Evolutionary conservation across 1,284 basidiomycete genomes (phyloP).

Genomic region (Sphaerobolus stellatus): DNA sequence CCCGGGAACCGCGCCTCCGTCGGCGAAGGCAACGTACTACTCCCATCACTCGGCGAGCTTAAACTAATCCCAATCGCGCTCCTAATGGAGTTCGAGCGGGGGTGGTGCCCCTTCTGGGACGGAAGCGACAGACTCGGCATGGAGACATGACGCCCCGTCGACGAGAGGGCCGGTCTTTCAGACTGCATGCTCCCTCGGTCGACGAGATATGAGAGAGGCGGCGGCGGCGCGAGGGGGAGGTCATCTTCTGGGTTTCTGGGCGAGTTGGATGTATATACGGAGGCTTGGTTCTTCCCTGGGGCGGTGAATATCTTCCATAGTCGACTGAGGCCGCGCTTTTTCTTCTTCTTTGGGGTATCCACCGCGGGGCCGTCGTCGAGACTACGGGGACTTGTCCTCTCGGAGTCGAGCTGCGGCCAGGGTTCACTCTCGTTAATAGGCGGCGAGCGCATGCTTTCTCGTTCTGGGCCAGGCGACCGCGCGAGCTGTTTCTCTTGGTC

Average conservation of each 20-base stretch:
- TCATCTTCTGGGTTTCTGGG: slow-evolving; percentile 59
- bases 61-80: slow-evolving; percentile 58
- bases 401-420: slow-evolving; percentile 11
- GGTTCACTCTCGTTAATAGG: slow-evolving; percentile 45
- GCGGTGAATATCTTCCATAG: slow-evolving; percentile 80
- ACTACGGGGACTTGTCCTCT: slow-evolving; percentile 48
- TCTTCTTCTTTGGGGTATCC: slow-evolving; percentile 46
- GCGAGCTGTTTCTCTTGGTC: slow-evolving; percentile 56
- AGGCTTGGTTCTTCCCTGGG: slow-evolving; percentile 31
- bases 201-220: slow-evolving; percentile 81
- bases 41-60: slow-evolving; percentile 60
- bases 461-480: slow-evolving; percentile 44
- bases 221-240: slow-evolving; percentile 77
- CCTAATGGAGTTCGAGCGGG: slow-evolving; percentile 52
- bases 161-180: slow-evolving; percentile 22
- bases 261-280: slow-evolving; percentile 30
- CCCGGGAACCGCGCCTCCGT: slow-evolving; percentile 44
- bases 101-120: slow-evolving; percentile 11
- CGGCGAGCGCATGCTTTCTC: slow-evolving; percentile 40
- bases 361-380: slow-evolving; percentile 38
- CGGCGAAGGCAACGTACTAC: slow-evolving; percentile 70
- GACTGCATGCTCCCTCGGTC: slow-evolving; percentile 57
- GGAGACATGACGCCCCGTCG: slow-evolving; percentile 54
- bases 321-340: slow-evolving; percentile 77
- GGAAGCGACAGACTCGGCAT: slow-evolving; percentile 39